Percentiles rank a stretch among this genome's conserved stretches.
Conservation (phyloP, 257 asterid genomes). For the Penstemon barbatus region DNA sequence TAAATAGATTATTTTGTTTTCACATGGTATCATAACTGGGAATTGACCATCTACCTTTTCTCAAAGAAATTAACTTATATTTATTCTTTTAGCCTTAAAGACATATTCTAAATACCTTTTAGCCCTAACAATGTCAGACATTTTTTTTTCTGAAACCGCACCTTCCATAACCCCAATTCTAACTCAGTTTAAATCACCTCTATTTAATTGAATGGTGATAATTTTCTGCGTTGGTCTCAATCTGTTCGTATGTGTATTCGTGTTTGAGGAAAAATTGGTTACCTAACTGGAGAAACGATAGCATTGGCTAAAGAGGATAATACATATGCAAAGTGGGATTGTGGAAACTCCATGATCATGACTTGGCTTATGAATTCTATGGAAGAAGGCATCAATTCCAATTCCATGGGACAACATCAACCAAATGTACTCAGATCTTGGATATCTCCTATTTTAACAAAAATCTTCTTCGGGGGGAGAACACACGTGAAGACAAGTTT, state of each 20-base stretch:
- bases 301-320: neutral
- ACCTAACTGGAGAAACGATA: neutral
- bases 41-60: too few relatives aligned
- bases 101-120: too few relatives aligned
- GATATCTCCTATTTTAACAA: neutral
- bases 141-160: too few relatives aligned
- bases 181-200: neutral
- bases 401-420: neutral
- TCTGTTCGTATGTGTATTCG: neutral
- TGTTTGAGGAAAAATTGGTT: neutral
- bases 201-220: neutral
- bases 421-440: neutral
- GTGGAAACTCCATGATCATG: neutral
- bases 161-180: too few relatives aligned
- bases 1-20: too few relatives aligned
- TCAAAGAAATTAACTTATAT: too few relatives aligned
- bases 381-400: neutral
- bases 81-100: too few relatives aligned
- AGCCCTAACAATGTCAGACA: too few relatives aligned
- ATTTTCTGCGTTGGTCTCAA: neutral
- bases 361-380: conserved; percentile 12
- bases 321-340: neutral
- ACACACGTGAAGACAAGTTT: neutral
- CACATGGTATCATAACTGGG: too few relatives aligned
- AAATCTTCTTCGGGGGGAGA: neutral